Evolutionary conservation across 306 rosid species (phyloP).

Genomic region (Bauhinia variegata): DNA sequence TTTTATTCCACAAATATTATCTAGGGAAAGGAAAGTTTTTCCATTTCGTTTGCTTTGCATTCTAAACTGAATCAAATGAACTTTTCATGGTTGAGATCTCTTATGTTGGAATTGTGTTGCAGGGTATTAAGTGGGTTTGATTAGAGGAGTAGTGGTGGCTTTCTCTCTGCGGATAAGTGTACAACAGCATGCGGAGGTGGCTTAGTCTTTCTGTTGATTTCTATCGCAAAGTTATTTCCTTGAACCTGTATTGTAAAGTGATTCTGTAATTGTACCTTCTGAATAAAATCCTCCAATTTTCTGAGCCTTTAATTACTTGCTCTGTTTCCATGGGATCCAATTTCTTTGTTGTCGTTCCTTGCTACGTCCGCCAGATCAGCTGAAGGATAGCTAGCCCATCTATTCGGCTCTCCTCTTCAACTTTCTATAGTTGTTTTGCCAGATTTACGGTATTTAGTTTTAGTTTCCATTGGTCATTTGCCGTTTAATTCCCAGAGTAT

Average conservation of each 20-base stretch:
- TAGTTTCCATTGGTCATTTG: neutral
- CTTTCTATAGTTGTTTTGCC: neutral
- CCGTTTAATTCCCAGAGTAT: neutral
- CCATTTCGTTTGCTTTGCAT: neutral
- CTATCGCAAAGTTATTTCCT: slow-evolving; percentile 74
- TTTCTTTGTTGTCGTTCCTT: slow-evolving; percentile 85
- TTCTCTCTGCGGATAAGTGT: slow-evolving; percentile 52
- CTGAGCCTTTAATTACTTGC: neutral
- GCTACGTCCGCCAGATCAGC: slow-evolving; percentile 94
- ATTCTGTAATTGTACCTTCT: slow-evolving; percentile 65
- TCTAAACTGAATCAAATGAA: neutral
- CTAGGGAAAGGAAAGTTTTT: neutral
- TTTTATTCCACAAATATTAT: neutral
- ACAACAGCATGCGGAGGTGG: slow-evolving; percentile 98
- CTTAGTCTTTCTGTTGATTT: slow-evolving; percentile 76
- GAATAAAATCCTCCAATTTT: neutral
- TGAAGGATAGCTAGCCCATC: slow-evolving; percentile 44
- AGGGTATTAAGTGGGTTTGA: slow-evolving; percentile 35
- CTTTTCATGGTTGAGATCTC: slow-evolving; percentile 20
- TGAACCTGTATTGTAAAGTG: slow-evolving; percentile 90
- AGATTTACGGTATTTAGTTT: neutral
- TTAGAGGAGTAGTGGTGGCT: slow-evolving; percentile 34
- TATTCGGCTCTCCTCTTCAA: neutral
- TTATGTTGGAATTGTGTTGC: slow-evolving; percentile 33
- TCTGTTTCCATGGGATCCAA: slow-evolving; percentile 78